These are phyloP conservation scores for Solanum commersonii DNA, from an alignment of 257 asterid genomes.

Conservation along the genomic window DNA sequence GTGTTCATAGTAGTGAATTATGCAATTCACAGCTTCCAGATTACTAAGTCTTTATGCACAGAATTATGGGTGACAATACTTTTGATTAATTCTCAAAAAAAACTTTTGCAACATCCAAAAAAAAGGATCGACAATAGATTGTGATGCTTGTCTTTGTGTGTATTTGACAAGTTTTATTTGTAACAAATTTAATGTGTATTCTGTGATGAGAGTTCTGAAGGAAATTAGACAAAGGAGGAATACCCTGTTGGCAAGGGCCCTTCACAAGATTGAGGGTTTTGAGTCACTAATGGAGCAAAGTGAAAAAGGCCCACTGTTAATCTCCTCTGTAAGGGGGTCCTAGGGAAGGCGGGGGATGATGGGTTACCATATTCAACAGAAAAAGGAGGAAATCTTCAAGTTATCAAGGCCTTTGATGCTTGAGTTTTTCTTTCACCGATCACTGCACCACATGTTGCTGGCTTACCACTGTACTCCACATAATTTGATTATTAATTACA, in stretches of 20 bases:
- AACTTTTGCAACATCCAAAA: background rate
- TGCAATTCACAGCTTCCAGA: no score
- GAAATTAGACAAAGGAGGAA: background rate
- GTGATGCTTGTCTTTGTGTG: background rate
- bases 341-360: background rate
- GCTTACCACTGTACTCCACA: background rate
- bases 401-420: background rate
- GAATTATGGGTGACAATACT: no score
- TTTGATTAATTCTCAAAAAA: background rate
- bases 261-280: background rate
- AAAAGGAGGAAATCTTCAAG: background rate
- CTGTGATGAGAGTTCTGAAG: background rate
- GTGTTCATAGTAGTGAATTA: no score
- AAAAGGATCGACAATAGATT: background rate
- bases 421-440: background rate
- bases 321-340: background rate
- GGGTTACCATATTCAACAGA: background rate
- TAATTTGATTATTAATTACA: background rate
- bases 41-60: no score
- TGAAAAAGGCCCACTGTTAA: background rate
- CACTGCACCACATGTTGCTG: background rate
- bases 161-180: background rate
- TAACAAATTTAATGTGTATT: background rate
- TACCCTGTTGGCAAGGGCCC: background rate
- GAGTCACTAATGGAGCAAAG: background rate